phyloP scores from a whole-genome alignment of 2,329 filamentous ascomycete genomes.

The Aspergillus quadrilineatus region DNA sequence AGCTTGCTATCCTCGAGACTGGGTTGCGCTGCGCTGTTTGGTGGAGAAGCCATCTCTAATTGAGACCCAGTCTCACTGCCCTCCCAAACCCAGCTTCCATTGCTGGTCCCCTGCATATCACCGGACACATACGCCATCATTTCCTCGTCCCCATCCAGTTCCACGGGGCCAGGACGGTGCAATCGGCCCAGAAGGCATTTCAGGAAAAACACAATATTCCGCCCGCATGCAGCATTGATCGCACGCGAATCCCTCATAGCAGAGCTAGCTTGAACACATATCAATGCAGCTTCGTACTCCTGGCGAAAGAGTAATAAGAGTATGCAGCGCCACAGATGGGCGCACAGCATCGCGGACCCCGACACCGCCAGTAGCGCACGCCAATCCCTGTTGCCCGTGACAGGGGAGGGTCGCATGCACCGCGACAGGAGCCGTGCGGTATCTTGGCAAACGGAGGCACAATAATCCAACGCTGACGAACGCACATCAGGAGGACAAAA shows the following conservation, averaged over 20 bases:
- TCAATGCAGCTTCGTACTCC: slow-evolving; percentile 69
- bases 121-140: slow-evolving; percentile 81
- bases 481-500: slow-evolving; percentile 66
- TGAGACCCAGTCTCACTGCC: slow-evolving; percentile 54
- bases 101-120: slow-evolving; percentile 77
- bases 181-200: slow-evolving; percentile 61
- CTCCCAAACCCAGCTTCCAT: slow-evolving; percentile 81
- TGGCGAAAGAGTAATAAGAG: slow-evolving; percentile 75
- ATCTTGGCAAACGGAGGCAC: slow-evolving; percentile 71
- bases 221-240: slow-evolving; percentile 74
- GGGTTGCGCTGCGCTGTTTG: slow-evolving; percentile 19
- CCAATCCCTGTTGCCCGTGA: slow-evolving; percentile 43
- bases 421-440: slow-evolving; percentile 75
- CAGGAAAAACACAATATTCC: slow-evolving; percentile 79
- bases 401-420: slow-evolving; percentile 48
- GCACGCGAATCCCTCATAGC: slow-evolving; percentile 70
- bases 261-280: slow-evolving; percentile 69
- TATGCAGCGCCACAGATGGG: slow-evolving; percentile 83
- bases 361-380: slow-evolving; percentile 62
- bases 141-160: slow-evolving; percentile 72
- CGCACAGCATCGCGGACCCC: slow-evolving; percentile 72
- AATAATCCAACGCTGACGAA: slow-evolving; percentile 71
- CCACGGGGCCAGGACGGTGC: slow-evolving; percentile 42
- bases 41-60: slow-evolving; percentile 25
- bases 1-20: slow-evolving; percentile 33